Evolutionary conservation across 441 rosid genomes (phyloP).

Genomic region (Jatropha multifida): DNA sequence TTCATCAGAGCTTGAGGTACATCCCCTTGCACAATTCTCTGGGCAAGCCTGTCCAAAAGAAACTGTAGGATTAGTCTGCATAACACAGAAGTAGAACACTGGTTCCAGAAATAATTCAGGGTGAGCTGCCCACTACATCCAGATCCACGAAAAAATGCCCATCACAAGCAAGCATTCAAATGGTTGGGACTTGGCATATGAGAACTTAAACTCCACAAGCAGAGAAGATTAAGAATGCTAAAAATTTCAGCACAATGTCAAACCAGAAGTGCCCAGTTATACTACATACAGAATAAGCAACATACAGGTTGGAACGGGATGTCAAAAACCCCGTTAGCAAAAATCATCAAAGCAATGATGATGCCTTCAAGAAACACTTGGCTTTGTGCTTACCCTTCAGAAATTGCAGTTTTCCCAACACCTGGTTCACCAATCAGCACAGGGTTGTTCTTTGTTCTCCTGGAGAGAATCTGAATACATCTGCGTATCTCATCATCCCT

Average conservation of each 20-base stretch:
- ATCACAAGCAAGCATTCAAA: constrained; percentile 2
- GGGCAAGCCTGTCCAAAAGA: constrained; percentile 78
- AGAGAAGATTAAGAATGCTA: neutral
- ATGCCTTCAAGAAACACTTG: neutral
- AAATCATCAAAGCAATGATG: constrained; percentile 7
- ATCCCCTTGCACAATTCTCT: constrained; percentile 96
- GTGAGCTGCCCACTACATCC: neutral
- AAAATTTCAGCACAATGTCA: neutral
- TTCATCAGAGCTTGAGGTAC: constrained; percentile 99
- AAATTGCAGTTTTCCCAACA: constrained; percentile 96
- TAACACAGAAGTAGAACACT: neutral
- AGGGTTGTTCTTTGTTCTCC: constrained; percentile 98
- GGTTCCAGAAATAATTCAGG: neutral
- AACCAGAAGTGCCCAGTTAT: neutral
- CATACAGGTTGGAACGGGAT: neutral
- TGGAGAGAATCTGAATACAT: constrained; percentile 91
- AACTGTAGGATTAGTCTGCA: constrained; percentile 3
- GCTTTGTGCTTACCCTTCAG: constrained; percentile 72
- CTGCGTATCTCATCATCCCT: constrained; percentile 97
- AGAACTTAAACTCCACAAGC: neutral
- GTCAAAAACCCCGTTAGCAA: neutral
- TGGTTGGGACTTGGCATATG: neutral
- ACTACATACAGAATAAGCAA: neutral
- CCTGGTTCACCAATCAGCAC: constrained; percentile 98
- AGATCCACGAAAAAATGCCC: neutral